These are phyloP conservation scores for Hypsizygus marmoreus DNA, from an alignment of 768 basidiomycete species.

Conservation along the genomic window DNA sequence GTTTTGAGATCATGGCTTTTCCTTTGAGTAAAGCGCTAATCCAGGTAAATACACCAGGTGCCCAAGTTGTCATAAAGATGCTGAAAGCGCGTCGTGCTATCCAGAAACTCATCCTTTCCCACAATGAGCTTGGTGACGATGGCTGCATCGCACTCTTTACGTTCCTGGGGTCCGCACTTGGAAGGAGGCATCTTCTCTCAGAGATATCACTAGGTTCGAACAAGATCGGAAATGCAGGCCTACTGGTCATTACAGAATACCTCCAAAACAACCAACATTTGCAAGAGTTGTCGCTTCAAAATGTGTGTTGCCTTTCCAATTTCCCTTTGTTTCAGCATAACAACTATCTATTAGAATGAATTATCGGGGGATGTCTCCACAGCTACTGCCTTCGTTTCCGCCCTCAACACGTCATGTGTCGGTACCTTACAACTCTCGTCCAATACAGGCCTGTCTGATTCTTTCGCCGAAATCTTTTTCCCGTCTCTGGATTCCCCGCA, in stretches of 20 bases:
- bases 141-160: conserved; percentile 57
- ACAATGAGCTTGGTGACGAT: conserved; percentile 58
- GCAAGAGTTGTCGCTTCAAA: conserved; percentile 55
- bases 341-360: conserved; percentile 21
- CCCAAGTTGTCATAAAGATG: conserved; percentile 46
- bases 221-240: conserved; percentile 53
- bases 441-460: conserved; percentile 50
- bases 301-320: conserved; percentile 40
- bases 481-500: conserved; percentile 46
- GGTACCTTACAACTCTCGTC: conserved; percentile 52
- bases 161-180: conserved; percentile 52
- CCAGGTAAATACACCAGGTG: too few relatives aligned
- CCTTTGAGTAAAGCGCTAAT: neutral
- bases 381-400: conserved; percentile 41
- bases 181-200: conserved; percentile 44
- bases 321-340: neutral
- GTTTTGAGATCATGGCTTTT: conserved; percentile 1
- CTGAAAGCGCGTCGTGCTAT: conserved; percentile 50
- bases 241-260: conserved; percentile 55
- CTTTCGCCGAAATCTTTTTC: conserved; percentile 52
- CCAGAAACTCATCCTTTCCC: conserved; percentile 53
- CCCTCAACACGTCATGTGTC: conserved; percentile 58
- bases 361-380: conserved; percentile 34
- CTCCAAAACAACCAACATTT: conserved; percentile 47
- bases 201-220: conserved; percentile 64